Evolutionary conservation across 129 eudicot genomes (phyloP), one percentile per base, ranked within the genome.

Genomic region (Artemisia tridentata): DNA sequence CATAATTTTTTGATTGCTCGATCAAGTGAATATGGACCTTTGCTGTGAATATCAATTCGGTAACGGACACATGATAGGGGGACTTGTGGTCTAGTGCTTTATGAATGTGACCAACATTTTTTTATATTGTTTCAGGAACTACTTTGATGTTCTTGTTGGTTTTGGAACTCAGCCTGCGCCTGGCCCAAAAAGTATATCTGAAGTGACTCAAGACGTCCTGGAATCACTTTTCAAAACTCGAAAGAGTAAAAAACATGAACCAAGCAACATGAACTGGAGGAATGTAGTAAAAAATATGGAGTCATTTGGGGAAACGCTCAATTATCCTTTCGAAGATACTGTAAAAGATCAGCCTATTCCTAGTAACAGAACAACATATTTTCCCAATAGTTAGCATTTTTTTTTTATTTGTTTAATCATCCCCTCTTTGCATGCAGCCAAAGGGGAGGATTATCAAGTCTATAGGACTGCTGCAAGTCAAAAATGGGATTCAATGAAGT

Each of bases 191-290:
- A 68, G 18, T 53, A 27, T 71, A n/a, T 78, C 79, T 2, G 93
- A 84, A 83, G 85, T 95, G 17, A 86, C 99, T 9, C 86, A 79
- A 56, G 79, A 85, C 67, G 93, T 90, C 43, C 63, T 95, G 81
- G 86, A 88, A 81, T 90, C 96, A 59, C 80, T 95, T 75, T 90
- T 90, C 71, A 77, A 81, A 49, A 75, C 88, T 11, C 90, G 85
- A 14, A 90, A 77, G 81, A 88, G 86, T 81, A 86, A 96, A 52
- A 83, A 87, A 73, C 96, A 60, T 21, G 92, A 88, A 45, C 93
- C 99, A 2, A 49, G 45, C 63, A 70, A 79, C 69, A 95, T 95
- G 97, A 90, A 90, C 82, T 95, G 99, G 99, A 95, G 84, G 80
- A 87, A 79, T 25, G 84, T 95, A 31, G 99, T 86, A 12, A 90